Evolutionary conservation across 1,139 yeast genomes (phyloP).

Genomic region (Sugiyamaella grinbergsii): DNA sequence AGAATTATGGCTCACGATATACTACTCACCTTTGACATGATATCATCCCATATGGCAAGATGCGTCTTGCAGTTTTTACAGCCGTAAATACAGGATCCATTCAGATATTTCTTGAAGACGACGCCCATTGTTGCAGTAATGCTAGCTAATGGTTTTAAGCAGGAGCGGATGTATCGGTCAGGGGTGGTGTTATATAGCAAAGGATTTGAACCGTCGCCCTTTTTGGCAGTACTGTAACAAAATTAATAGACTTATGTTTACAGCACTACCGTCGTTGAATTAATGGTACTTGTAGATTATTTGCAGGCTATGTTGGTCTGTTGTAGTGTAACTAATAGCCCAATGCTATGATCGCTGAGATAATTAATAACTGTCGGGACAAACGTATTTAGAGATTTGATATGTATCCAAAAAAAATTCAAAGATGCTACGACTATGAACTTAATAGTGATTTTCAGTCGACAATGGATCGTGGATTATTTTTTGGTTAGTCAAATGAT

Average conservation of each 20-base stretch:
- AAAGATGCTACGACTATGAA: no score
- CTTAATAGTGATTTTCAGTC: no score
- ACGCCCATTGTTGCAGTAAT: conserved; percentile 39
- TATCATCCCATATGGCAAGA: conserved; percentile 41
- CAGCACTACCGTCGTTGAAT: conserved; percentile 12
- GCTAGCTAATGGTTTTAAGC: neutral
- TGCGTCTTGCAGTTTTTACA: conserved; percentile 47
- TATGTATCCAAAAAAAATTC: no score
- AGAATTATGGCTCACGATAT: no score
- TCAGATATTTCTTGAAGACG: conserved; percentile 40
- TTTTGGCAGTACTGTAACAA: conserved; percentile 16
- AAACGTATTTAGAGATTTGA: no score
- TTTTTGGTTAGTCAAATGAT: conserved; percentile 2
- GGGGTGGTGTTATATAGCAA: neutral
- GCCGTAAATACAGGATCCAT: conserved; percentile 41
- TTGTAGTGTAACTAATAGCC: neutral
- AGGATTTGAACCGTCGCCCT: no score
- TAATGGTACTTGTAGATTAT: no score
- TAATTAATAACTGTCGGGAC: neutral
- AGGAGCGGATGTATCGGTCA: neutral
- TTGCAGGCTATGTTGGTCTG: no score
- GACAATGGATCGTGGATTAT: no score
- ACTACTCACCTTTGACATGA: conserved; percentile 41
- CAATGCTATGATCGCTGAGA: no score
- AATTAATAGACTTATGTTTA: neutral